Evolutionary conservation across 305 asterid genomes (phyloP), one percentile per base, ranked within the genome.

Genomic region (Rubia peregrina): DNA sequence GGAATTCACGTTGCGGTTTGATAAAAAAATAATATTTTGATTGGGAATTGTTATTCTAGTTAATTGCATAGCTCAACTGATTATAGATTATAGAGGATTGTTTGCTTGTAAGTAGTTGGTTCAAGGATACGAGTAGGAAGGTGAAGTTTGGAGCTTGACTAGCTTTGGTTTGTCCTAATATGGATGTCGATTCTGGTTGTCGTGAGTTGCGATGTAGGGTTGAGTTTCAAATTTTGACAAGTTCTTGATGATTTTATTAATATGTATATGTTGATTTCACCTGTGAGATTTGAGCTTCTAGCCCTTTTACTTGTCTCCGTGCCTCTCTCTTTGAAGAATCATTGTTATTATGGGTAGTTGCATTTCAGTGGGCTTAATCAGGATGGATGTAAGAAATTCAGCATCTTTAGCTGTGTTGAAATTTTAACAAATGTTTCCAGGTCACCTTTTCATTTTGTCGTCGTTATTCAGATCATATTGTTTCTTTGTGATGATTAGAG

Each of bases 351-450:
- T 9, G 19, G 49, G 12, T 63, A 63, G 17, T 64, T 64, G 68
- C 26, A 2, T 22, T 38, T 64, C 42, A 13, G 36, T 33, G 24
- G 36, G 43, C 21, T 12, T 30, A 30, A 14, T 61, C 67, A 13
- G 67, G 67, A 36, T 61, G 43, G 8, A 9, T 6, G 7, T 30
- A 33, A 1, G 7, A 62, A 62, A 33, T 38, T 36, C 26, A 16
- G 17, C 67, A 62, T 36, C 48, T 49, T 49, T 53, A n/a, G 59
- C 4, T 53, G 24, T 64, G 68, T 61, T 61, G 46, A 61, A 30
- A 5, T 40, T 26, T 61, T 17, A 60, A 60, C 11, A 6, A 43
- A 43, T 24, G 43, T 40, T 26, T 61, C 8, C 4, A 61, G 2
- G 43, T 30, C 21, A 13, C 21, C 26, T 49, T 43, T 11, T 43